These are phyloP conservation scores for Cadophora malorum DNA, from an alignment of 2,329 filamentous ascomycete species.

Conservation along the genomic window DNA sequence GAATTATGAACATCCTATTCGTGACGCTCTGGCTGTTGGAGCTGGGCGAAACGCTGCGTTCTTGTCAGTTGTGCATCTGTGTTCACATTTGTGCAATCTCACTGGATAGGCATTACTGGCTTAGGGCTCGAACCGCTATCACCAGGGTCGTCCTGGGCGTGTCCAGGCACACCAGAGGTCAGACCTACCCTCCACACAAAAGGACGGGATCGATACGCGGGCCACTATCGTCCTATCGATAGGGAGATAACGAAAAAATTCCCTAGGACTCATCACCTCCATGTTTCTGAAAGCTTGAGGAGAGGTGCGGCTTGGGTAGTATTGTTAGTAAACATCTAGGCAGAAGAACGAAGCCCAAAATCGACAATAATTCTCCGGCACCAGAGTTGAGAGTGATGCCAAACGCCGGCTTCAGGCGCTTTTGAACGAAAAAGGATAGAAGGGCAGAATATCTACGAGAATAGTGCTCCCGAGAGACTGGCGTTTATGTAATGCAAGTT, in stretches of 20 bases:
- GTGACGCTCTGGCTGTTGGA: slow-evolving; percentile 26
- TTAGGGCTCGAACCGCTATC: slow-evolving; percentile 24
- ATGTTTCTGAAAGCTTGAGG: background rate
- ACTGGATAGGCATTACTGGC: slow-evolving; percentile 9
- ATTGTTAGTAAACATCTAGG: background rate
- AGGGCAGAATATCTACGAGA: background rate
- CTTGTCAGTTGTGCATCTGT: slow-evolving; percentile 22
- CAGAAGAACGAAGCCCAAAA: background rate
- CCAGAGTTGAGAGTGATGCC: background rate
- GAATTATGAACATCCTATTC: slow-evolving; percentile 16
- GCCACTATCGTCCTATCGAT: slow-evolving; percentile 34
- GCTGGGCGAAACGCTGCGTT: slow-evolving; percentile 32
- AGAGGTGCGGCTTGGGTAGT: background rate
- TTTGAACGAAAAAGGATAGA: background rate
- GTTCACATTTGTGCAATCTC: slow-evolving; percentile 22
- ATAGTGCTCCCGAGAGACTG: slow-evolving; percentile 2
- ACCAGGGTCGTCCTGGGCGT: slow-evolving; percentile 12
- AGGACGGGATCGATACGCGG: slow-evolving; percentile 26
- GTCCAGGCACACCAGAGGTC: background rate
- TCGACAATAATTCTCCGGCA: background rate
- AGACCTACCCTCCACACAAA: slow-evolving; percentile 1
- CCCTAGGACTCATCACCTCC: too few relatives aligned
- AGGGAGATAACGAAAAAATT: slow-evolving; percentile 13
- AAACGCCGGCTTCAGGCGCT: slow-evolving; percentile 10
- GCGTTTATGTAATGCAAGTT: slow-evolving; percentile 17